Evolutionary conservation across 345 rosid genomes (phyloP).

Genomic region (Anacardium occidentale): DNA sequence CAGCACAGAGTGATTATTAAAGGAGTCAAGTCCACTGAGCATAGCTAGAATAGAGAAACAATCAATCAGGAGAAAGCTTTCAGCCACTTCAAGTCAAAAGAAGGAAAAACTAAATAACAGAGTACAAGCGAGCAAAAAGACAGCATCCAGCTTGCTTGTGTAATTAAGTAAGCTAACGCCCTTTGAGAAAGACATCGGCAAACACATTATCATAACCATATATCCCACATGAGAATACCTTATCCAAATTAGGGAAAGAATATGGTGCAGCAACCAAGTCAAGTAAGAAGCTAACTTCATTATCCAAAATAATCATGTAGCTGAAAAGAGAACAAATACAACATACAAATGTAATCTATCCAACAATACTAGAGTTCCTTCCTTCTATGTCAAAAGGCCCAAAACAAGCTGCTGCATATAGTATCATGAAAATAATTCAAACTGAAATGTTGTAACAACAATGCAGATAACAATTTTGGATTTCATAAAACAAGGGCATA

Average conservation of each 20-base stretch:
- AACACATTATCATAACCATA: too few species aligned
- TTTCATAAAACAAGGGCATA: not conserved
- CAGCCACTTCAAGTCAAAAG: not conserved
- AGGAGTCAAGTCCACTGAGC: not conserved
- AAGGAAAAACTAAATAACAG: not conserved
- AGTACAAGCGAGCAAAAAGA: not conserved
- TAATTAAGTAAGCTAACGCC: not conserved
- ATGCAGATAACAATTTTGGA: not conserved
- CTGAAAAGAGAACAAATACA: too few species aligned
- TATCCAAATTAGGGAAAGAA: not conserved
- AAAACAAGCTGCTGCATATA: not conserved
- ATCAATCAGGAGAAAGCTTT: slow-evolving; percentile 9
- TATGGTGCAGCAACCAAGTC: not conserved
- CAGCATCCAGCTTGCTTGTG: not conserved
- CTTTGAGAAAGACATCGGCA: not conserved
- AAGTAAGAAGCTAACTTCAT: not conserved
- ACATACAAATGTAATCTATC: too few species aligned
- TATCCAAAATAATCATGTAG: not conserved
- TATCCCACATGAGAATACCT: not conserved
- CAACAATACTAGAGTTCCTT: too few species aligned
- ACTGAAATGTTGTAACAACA: not conserved
- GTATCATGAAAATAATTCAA: not conserved
- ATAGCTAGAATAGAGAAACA: not conserved
- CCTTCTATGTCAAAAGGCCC: too few species aligned
- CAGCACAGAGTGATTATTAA: slow-evolving; percentile 3